Percentiles rank a stretch among this genome's conserved stretches.
Evolutionary conservation across 371 early-diverging fungal species (phyloP).

Genomic region (Choanephora cucurbitarum): DNA sequence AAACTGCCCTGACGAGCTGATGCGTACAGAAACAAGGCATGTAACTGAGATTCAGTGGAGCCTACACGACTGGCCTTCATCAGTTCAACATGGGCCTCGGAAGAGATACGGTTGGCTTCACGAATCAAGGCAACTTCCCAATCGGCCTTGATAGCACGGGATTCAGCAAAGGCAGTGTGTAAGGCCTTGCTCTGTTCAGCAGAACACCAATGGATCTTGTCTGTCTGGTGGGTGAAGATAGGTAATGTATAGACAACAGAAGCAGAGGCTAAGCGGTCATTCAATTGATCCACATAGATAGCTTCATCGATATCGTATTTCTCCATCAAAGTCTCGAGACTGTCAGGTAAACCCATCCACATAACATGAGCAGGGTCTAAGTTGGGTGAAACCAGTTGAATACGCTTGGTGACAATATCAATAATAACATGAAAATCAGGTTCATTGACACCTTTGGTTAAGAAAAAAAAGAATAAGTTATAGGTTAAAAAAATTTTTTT

Average conservation of each 20-base stretch:
- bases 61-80: conserved; percentile 66
- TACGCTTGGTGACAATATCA: conserved; percentile 63
- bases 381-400: conserved; percentile 70
- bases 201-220: conserved; percentile 12
- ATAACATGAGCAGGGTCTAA: conserved; percentile 77
- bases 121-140: conserved; percentile 81
- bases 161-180: conserved; percentile 67
- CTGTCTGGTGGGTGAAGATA: conserved; percentile 16
- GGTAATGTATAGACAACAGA: conserved; percentile 42
- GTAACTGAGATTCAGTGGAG: conserved; percentile 71
- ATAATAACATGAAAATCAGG: conserved; percentile 76
- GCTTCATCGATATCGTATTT: conserved; percentile 71
- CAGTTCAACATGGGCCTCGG: conserved; percentile 76
- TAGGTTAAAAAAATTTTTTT: conserved; percentile 1
- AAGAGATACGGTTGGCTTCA: conserved; percentile 73
- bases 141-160: conserved; percentile 78
- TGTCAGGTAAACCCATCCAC: conserved; percentile 79
- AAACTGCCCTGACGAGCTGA: conserved; percentile 69
- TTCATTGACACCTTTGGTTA: conserved; percentile 62
- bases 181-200: conserved; percentile 37
- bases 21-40: conserved; percentile 78
- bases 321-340: conserved; percentile 46
- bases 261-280: conserved; percentile 28
- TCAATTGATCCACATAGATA: conserved; percentile 44
- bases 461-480: conserved; percentile 6